Evolutionary conservation across 306 rosid genomes (phyloP).

Genomic region (Begonia masoniana): DNA sequence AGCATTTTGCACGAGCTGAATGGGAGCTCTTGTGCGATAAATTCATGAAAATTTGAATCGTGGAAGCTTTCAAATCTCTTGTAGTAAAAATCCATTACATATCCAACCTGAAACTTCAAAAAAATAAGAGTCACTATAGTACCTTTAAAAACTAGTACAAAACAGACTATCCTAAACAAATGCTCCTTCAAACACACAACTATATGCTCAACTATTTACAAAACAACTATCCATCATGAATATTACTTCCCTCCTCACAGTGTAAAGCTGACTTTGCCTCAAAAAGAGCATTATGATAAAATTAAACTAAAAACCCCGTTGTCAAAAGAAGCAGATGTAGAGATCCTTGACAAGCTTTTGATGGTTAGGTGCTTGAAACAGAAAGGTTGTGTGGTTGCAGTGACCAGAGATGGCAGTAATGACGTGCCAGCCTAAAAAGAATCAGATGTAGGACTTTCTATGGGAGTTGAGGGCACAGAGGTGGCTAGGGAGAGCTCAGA

Average conservation of each 20-base stretch:
- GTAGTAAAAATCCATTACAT: constrained; percentile 45
- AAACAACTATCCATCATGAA: too few species aligned
- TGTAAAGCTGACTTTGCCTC: too few species aligned
- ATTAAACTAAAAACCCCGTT: too few species aligned
- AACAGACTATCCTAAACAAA: too few species aligned
- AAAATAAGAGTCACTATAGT: background rate
- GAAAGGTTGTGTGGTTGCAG: constrained; percentile 76
- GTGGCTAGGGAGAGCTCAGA: constrained; percentile 91
- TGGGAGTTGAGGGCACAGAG: constrained; percentile 91
- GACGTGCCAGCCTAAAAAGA: constrained; percentile 74
- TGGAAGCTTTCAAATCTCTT: constrained; percentile 21
- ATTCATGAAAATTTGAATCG: constrained; percentile 42
- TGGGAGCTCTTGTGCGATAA: constrained; percentile 37
- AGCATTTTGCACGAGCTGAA: constrained; percentile 26
- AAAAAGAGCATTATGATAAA: too few species aligned
- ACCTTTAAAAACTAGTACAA: too few species aligned
- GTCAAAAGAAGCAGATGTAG: too few species aligned
- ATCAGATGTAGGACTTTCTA: constrained; percentile 85
- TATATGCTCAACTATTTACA: background rate
- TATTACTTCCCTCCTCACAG: too few species aligned
- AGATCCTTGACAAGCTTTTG: constrained; percentile 47
- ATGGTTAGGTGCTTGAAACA: constrained; percentile 68
- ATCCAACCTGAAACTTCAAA: constrained; percentile 32
- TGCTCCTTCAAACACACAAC: too few species aligned
- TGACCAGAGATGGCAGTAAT: constrained; percentile 84